These are phyloP conservation scores for Sporothrix protearum DNA, from an alignment of 2,329 filamentous ascomycete genomes.

Conservation along the genomic window DNA sequence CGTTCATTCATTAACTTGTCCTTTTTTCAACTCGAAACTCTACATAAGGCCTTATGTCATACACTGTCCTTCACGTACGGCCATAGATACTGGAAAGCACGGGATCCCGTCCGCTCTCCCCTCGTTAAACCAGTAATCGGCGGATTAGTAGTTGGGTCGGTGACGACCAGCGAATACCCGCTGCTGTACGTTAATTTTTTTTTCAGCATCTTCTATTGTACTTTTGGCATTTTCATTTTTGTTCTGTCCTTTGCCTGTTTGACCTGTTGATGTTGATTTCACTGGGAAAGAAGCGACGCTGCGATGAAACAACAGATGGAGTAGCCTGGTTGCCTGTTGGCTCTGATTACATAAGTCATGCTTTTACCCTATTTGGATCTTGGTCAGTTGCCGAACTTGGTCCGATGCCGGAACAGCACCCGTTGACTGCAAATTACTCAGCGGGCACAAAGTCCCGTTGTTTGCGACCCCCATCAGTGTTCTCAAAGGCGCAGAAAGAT, in stretches of 20 bases:
- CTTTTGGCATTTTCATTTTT: background rate
- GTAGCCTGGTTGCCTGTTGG: background rate
- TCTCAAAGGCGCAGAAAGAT: background rate
- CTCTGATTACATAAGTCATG: background rate
- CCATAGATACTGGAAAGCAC: background rate
- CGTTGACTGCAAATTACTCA: background rate
- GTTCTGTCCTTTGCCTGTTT: background rate
- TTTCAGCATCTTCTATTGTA: background rate
- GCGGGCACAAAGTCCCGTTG: background rate
- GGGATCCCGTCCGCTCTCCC: conserved; percentile 2
- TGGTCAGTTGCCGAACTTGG: background rate
- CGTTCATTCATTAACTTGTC: no score
- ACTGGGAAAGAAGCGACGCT: background rate
- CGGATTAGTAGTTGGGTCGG: background rate
- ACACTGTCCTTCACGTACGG: background rate
- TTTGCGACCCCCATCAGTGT: background rate
- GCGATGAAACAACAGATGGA: background rate
- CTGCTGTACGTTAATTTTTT: background rate
- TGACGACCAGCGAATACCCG: background rate
- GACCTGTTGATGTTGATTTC: background rate
- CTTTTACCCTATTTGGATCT: no score
- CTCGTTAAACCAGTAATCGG: background rate
- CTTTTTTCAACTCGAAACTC: no score
- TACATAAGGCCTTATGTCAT: background rate
- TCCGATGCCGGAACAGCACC: background rate